Evolutionary conservation across 106 monocot genomes (phyloP).

Genomic region (Cymbidium sinense): DNA sequence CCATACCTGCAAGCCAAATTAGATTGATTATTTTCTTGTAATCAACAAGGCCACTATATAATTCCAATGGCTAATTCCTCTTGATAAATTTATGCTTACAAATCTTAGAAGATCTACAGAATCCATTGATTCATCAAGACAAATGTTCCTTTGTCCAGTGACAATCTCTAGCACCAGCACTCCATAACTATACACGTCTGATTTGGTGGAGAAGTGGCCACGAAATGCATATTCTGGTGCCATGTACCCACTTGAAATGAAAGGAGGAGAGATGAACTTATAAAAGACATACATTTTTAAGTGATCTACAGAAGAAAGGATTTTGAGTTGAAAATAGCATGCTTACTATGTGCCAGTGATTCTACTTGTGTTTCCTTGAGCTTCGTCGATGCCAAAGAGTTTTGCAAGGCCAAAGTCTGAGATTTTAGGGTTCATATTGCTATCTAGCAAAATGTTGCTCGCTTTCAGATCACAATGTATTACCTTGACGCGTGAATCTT

Average conservation of each 20-base stretch:
- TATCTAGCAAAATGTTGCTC: slow-evolving; percentile 17
- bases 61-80: too few species aligned
- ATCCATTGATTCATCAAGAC: slow-evolving; percentile 1
- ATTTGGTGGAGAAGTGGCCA: slow-evolving; percentile 11
- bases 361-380: slow-evolving; percentile 5
- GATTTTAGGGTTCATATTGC: slow-evolving; percentile 14
- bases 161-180: slow-evolving; percentile 16
- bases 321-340: too few species aligned
- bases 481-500: slow-evolving; percentile 9
- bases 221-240: slow-evolving; percentile 11
- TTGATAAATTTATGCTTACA: slow-evolving; percentile 1
- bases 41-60: too few species aligned
- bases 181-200: slow-evolving; percentile 14
- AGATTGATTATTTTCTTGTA: too few species aligned
- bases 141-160: slow-evolving; percentile 4
- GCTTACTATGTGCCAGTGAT: slow-evolving; percentile 10
- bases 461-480: slow-evolving; percentile 17
- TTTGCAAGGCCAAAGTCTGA: slow-evolving; percentile 18
- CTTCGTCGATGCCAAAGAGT: slow-evolving; percentile 9
- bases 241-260: slow-evolving; percentile 10
- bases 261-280: neutral
- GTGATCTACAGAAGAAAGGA: too few species aligned
- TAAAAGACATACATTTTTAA: neutral
- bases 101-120: neutral
- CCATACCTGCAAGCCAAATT: slow-evolving; percentile 10